Evolutionary conservation across 257 asterid genomes (phyloP), one percentile per base, ranked within the genome.

Genomic region (Rhazya stricta): DNA sequence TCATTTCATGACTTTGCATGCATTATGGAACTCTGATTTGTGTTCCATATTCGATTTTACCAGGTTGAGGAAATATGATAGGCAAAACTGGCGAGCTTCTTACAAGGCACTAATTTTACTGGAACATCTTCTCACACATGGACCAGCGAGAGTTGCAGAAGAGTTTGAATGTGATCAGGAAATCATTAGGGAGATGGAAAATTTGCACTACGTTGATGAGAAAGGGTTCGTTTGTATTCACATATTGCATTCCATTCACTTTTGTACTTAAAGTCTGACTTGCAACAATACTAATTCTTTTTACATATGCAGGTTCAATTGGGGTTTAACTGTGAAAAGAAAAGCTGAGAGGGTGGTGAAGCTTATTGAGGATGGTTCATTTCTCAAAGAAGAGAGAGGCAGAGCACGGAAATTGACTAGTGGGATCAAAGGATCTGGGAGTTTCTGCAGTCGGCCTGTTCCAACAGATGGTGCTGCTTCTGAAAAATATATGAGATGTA

Each of bases 401-500:
- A 85, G 84, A 78, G 87, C 88, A 8, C 83, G 94, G 77, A 88
- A 86, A 83, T 78, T 91, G 61, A 83, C 87, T 16, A 71, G 86
- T 43, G 98, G 91, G 60, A 90, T 91, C 81, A 87, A 89, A 82
- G 98, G 98, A 7, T 88, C 86, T 37, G 96, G 96, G 71, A 92
- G 97, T 71, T 86, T 89, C 69, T 72, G 75, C 80, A 68, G 80
- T 42, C 65, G 74, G 9, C 67, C 81, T 1, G 21, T 27, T 53
- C 53, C 78, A 15, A 18, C 57, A 0, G 77, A 65, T 51, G 67
- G 21, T 29, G 53, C 46, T 42, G 15, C 73, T 69, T 46, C 67
- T 12, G 79, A 79, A n/a, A 80, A 39, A 12, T 63, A 63, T 42
- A 0, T 30, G 68, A 80, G 86, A 75, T 73, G 82, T 73, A 80